Base-by-base conservation (phyloP, 495 filamentous ascomycete species). In the Filosporella fistucella region DNA sequence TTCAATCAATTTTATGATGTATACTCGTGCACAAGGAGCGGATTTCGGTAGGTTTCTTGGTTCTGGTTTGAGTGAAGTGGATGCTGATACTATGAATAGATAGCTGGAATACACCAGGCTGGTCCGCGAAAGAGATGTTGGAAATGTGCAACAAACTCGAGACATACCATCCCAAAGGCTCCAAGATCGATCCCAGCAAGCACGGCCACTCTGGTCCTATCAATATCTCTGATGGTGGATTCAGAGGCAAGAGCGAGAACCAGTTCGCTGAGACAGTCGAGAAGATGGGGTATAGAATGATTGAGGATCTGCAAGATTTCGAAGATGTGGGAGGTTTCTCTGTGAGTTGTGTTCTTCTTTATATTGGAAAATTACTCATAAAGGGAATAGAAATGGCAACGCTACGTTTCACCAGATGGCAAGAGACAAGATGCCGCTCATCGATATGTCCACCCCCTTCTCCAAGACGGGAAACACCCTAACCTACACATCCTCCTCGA, bases 1-100 rank as follows among this genome's bases (percentile, higher is more conserved):
- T 2, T 75, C 75, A 1, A 75, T 80, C 22, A 85, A 84, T 55
- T 74, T 77, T 43, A 75, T 81, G 71, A 74, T 46, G 67, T 79
- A 71, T 53, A 68, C 66, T 1, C 56, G 70, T 22, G 66, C 61
- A 12, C 52, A 55, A 24, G 52, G 42, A 4, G 34, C 42, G 7
- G 42, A 57, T 49, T 58, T 38, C 23, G n/a, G n/a, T n/a, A n/a
- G n/a, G n/a, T n/a, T n/a, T n/a, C n/a, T n/a, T n/a, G n/a, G n/a
- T n/a, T n/a, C n/a, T 35, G 32, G 4, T 14, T 5, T 14, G 4
- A 35, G n/a, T 35, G 4, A 35, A 4, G 32, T 5, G 32, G 18
- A 35, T 35, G 12, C 32, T 35, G 18, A 35, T 35, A 4, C 4
- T 13, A n/a, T 5, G 12, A 5, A 35, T 54, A 36, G 57, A 59